A percentile compares a stretch with the other conserved stretches of the same genome.
Evolutionary conservation across 1,284 basidiomycete species (phyloP).

Genomic region (Cerrena zonata): DNA sequence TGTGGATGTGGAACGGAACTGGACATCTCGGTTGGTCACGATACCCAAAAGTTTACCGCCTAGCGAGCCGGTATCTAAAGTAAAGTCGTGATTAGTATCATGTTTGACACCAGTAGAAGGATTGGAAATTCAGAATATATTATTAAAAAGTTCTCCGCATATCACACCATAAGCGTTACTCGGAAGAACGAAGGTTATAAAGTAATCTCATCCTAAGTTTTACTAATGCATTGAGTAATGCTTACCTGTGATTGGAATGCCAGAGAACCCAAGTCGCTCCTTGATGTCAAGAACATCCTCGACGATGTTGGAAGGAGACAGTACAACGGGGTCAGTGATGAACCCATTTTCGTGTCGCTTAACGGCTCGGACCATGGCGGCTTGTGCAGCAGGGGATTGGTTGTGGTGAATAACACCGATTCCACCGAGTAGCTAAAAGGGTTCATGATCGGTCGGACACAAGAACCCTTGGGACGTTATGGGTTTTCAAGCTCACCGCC

Average conservation of each 20-base stretch:
- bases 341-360: slow-evolving; percentile 99
- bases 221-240: slow-evolving; percentile 14
- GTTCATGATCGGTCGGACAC: slow-evolving; percentile 19
- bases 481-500: slow-evolving; percentile 55
- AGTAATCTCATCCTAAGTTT: slow-evolving; percentile 48
- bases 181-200: slow-evolving; percentile 85
- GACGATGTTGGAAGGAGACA: slow-evolving; percentile 74
- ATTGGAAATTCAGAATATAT: slow-evolving; percentile 16
- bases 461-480: slow-evolving; percentile 8
- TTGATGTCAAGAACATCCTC: slow-evolving; percentile 94
- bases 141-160: slow-evolving; percentile 52
- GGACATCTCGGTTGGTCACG: slow-evolving; percentile 93
- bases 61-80: slow-evolving; percentile 75
- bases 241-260: slow-evolving; percentile 95
- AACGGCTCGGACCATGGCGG: slow-evolving; percentile 93
- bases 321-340: slow-evolving; percentile 89
- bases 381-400: slow-evolving; percentile 83
- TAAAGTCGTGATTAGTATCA: slow-evolving; percentile 14
- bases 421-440: slow-evolving; percentile 78
- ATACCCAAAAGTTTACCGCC: slow-evolving; percentile 94
- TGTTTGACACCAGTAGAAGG: too few species aligned
- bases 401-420: slow-evolving; percentile 99
- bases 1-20: slow-evolving; percentile 75
- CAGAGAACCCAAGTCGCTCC: slow-evolving; percentile 87
- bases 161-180: slow-evolving; percentile 70